Base-by-base conservation (phyloP, 768 basidiomycete species). In the Rossbeevera mucosa region DNA sequence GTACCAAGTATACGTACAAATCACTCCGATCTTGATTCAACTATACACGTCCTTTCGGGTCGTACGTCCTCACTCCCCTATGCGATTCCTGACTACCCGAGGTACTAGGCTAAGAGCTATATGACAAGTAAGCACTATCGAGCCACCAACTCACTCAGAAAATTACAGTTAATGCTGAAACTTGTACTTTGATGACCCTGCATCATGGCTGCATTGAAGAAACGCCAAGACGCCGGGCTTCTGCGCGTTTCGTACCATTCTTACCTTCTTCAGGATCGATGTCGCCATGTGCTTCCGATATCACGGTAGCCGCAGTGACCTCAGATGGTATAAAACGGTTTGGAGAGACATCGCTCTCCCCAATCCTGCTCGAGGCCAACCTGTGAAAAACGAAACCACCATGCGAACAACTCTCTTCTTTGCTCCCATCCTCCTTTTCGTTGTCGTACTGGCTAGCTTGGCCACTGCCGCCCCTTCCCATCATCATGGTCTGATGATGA, bases 381-480 rank as follows among this genome's bases (percentile, higher is more conserved):
- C 16, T 4, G n/a, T 21, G 36, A 14, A 36, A 40, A 22, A 16
- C 20, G 36, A n/a, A 42, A 14, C 20, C 25, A 11, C 9, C 50
- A 59, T 61, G 53, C 18, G 50, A 20, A 13, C 56, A 20, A 13
- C 56, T n/a, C 21, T 51, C 11, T 51, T 47, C 14, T 26, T n/a
- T n/a, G 45, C 38, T 2, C 29, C 13, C 31, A 28, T 56, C 24
- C 46, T 56, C 22, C 14, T 56, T 33, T 49, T 44, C 31, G 22
- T 55, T 4, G 21, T 36, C 11, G 25, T 25, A 5, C 41, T 62
- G 21, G 44, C 41, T 42, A 38, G 26, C 7, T 4, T 28, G 7
- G 44, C 28, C 0, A 21, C 18, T 8, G 51, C 57, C 1, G 56
- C 59, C 30, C 52, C 59, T 3, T 24, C 41, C 7, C 44, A 43